Evolutionary conservation across 108 stramenopile species (phyloP).

Genomic region (Cyclotella choctawhatcheeana): DNA sequence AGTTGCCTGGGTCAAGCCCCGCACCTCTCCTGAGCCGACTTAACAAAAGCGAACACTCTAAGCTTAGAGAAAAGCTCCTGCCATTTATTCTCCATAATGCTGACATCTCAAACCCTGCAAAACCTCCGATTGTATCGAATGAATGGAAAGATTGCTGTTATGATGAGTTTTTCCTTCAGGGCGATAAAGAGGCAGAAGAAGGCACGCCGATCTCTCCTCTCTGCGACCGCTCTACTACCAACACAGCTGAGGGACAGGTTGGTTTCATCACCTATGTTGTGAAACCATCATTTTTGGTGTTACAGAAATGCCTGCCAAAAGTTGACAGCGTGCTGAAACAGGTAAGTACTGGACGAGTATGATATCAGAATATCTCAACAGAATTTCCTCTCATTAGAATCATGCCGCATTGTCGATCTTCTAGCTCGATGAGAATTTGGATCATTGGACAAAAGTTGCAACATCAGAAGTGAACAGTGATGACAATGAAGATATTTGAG

Average conservation of each 20-base stretch:
- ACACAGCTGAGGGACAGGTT: slow-evolving; percentile 46
- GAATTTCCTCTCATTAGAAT: no score
- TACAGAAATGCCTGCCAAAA: slow-evolving; percentile 31
- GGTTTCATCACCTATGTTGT: slow-evolving; percentile 73
- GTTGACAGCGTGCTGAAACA: slow-evolving; percentile 31
- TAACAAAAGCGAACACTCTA: slow-evolving; percentile 4
- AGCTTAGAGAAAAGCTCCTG: slow-evolving; percentile 33
- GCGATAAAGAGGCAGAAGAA: slow-evolving; percentile 58
- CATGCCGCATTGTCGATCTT: neutral
- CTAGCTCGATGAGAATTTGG: slow-evolving; percentile 29
- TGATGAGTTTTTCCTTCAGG: slow-evolving; percentile 80
- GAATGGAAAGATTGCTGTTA: slow-evolving; percentile 60
- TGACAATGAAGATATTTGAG: neutral
- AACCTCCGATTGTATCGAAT: slow-evolving; percentile 48
- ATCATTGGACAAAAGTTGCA: slow-evolving; percentile 31
- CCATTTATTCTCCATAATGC: slow-evolving; percentile 63
- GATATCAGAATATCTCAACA: neutral
- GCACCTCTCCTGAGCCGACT: slow-evolving; percentile 7
- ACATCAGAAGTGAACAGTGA: neutral
- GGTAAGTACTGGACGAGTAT: no score
- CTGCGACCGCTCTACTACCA: slow-evolving; percentile 57
- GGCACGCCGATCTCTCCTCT: slow-evolving; percentile 55
- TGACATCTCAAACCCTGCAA: slow-evolving; percentile 74
- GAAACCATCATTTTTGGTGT: slow-evolving; percentile 52
- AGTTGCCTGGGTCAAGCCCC: neutral